Evolutionary conservation across 2,329 filamentous ascomycete species (phyloP), one percentile per base, ranked within the genome.

Genomic region (Ascocoryne sarcoides): DNA sequence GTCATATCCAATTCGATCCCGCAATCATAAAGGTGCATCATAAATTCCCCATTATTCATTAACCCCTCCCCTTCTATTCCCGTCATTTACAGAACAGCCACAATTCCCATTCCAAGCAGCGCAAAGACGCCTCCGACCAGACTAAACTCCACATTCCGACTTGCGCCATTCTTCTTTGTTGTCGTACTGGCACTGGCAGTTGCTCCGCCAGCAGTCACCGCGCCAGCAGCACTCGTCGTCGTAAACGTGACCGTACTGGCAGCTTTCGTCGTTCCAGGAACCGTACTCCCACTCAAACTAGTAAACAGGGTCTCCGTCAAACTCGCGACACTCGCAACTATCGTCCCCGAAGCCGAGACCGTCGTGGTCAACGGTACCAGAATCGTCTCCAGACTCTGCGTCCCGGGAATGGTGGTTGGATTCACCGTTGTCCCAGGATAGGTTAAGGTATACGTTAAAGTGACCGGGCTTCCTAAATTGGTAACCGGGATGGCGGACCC

Each of bases 401-500:
- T 36, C 15, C 23, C 42, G 2, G 33, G 23, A 7, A 47, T 30
- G 12, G 46, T 50, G 14, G 39, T 43, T 4, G 44, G 40, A 2
- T 30, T 21, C 2, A 50, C 19, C 1, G 46, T 52, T 2, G 59
- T 47, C 1, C 32, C 42, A 1, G 47, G 37, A 5, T 53, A 10
- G 1, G 52, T 56, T 1, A 50, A 54, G 2, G 46, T 52, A 26
- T 47, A 52, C 1, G 54, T 66, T 20, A 58, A 51, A 0, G 61
- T 60, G 4, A 62, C 46, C 8, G 61, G 41, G 9, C 57, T 60
- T 12, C 65, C 69, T 8, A 71, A 53, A 32, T 60, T 62, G 7
- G 60, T 63, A 0, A 60, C 60, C 0, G 68, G 68, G 30, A 72
- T 66, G 0, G 66, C 67, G 14, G 56, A 62, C 5, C 68, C 68